Evolutionary conservation across 306 rosid species (phyloP), one percentile per base, ranked within the genome.

Genomic region (Heteromeles arbutifolia): DNA sequence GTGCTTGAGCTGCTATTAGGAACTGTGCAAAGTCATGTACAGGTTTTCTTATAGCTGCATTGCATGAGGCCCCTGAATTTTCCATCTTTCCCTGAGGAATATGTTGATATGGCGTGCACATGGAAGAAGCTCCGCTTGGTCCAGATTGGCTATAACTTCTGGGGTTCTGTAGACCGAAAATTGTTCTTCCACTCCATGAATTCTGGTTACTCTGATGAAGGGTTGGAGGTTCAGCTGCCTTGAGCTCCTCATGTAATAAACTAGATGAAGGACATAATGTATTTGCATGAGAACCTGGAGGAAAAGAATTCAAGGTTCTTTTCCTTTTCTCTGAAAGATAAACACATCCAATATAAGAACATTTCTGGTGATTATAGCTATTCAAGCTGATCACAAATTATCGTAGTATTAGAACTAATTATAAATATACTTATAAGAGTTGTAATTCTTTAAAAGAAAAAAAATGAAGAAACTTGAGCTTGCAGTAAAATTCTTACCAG

Each of bases 401-500:
- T 24, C 21, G 18, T 26, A 70, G 65, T 39, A 6, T 31, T 29
- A 43, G 58, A 54, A 53, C 65, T 54, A 48, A 54, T 24, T 32
- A 14, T 32, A 39, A 56, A 21, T 41, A 13, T 34, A 34, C 54
- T 50, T 50, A 17, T 13, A 13, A 54, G 59, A 54, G 44, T 54
- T n/a, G 22, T 12, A 10, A n/a, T n/a, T 71, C 64, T 50, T 50
- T 57, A 22, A 69, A 58, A 41, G 44, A 10, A 41, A 77, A 22
- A 21, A 25, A 74, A 71, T 26, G 44, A 37, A 37, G 54, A 63
- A 76, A 62, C 44, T 67, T 70, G 22, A 26, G 45, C 19, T 63
- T 67, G 67, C n/a, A 68, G 41, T 57, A n/a, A 24, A 82, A 53
- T 28, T 64, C 85, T 81, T 68, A 84, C 86, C 85, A 77, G 85